Evolutionary conservation across 2,329 filamentous ascomycete genomes (phyloP).

Genomic region (Scytalidium sp.): DNA sequence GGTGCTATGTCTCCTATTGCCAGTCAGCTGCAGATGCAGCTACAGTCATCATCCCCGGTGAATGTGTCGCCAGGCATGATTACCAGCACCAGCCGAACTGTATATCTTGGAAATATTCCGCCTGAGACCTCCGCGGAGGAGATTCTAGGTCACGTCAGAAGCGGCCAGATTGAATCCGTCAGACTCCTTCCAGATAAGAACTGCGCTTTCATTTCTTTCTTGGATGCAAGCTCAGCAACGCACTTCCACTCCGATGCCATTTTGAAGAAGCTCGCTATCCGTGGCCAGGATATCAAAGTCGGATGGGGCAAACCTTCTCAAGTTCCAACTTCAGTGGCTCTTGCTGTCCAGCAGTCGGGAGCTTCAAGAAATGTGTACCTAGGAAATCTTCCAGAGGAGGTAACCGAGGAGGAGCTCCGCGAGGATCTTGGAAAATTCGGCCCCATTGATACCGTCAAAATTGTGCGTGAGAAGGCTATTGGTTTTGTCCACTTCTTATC

Average conservation of each 20-base stretch:
- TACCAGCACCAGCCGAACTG: slow-evolving; percentile 89
- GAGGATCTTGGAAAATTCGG: slow-evolving; percentile 97
- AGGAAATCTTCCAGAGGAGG: slow-evolving; percentile 87
- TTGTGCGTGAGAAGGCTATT: slow-evolving; percentile 96
- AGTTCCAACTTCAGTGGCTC: slow-evolving; percentile 94
- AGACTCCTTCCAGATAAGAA: slow-evolving; percentile 97
- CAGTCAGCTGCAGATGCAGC: slow-evolving; percentile 45
- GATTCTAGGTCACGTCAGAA: slow-evolving; percentile 92
- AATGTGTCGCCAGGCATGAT: slow-evolving; percentile 76
- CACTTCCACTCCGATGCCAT: slow-evolving; percentile 99
- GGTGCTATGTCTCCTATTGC: slow-evolving; percentile 56
- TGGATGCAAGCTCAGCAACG: slow-evolving; percentile 94
- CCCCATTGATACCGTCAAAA: slow-evolving; percentile 94
- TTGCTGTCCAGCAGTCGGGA: slow-evolving; percentile 95
- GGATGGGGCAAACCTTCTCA: slow-evolving; percentile 99
- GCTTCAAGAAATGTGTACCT: slow-evolving; percentile 97
- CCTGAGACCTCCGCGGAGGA: slow-evolving; percentile 96
- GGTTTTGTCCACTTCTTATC: slow-evolving; percentile 97
- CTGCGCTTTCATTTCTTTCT: slow-evolving; percentile 98
- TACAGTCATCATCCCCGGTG: slow-evolving; percentile 68
- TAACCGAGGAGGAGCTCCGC: slow-evolving; percentile 85
- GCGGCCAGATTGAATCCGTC: slow-evolving; percentile 98
- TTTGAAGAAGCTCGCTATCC: slow-evolving; percentile 98
- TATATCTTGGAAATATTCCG: slow-evolving; percentile 98
- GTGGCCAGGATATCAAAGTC: slow-evolving; percentile 98